These are phyloP conservation scores for Talaromyces stipitatus DNA, from an alignment of 495 filamentous ascomycete genomes.

Conservation along the genomic window DNA sequence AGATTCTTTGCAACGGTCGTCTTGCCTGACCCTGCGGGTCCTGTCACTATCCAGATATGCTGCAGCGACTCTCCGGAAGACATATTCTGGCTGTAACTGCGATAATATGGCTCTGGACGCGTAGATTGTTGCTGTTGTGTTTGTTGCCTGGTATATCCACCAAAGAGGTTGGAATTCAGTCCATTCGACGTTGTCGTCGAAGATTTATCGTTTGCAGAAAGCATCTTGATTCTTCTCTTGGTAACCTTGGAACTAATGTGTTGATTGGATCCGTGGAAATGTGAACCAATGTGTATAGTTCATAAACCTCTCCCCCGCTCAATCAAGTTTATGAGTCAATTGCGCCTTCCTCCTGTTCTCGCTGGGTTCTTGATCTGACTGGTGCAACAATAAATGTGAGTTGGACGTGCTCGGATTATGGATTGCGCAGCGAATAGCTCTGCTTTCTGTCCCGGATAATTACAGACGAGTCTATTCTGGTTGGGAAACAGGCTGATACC, in stretches of 20 bases:
- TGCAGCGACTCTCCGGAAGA: constrained; percentile 34
- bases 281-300: not conserved
- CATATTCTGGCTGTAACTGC: constrained; percentile 16
- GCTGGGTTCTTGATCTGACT: not conserved
- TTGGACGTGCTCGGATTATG: not conserved
- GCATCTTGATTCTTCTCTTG: not conserved
- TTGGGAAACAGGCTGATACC: not conserved
- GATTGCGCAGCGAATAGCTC: not conserved
- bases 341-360: not conserved
- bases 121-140: not conserved
- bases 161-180: constrained; percentile 8
- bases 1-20: constrained; percentile 82
- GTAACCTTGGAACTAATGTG: not conserved
- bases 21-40: constrained; percentile 94
- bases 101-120: constrained; percentile 15
- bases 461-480: not conserved
- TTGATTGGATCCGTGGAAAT: not conserved
- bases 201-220: constrained; percentile 1
- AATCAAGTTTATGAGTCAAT: not conserved
- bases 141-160: not conserved
- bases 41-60: constrained; percentile 97
- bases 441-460: not conserved
- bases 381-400: not conserved
- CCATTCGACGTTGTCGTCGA: constrained; percentile 3
- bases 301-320: not conserved